Conservation (phyloP, 2,329 filamentous ascomycete species). For the Talaromyces sp. region DNA sequence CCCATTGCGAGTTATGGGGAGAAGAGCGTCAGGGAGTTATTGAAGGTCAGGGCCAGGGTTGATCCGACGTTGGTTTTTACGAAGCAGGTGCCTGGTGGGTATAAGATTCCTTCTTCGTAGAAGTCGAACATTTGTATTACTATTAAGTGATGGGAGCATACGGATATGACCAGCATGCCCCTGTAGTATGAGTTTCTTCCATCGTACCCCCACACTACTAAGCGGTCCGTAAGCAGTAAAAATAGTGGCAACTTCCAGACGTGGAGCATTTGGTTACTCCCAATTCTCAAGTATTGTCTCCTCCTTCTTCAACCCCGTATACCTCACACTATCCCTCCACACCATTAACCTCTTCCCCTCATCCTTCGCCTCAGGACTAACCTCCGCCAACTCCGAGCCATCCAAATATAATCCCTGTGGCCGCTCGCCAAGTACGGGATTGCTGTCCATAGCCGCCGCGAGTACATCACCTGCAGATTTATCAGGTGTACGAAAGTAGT, state of each 20-base stretch:
- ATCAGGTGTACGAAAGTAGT: not conserved
- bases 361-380: constrained; percentile 20
- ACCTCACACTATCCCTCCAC: constrained; percentile 21
- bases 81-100: constrained; percentile 12
- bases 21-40: not conserved
- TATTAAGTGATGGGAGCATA: not conserved
- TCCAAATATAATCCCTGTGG: constrained; percentile 19
- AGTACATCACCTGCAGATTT: constrained; percentile 15
- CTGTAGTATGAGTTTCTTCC: not conserved
- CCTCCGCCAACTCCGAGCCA: constrained; percentile 5
- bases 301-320: constrained; percentile 17
- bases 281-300: constrained; percentile 18
- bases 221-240: not conserved
- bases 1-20: constrained; percentile 10
- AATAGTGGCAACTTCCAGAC: not conserved
- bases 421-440: constrained; percentile 12
- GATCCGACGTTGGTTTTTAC: constrained; percentile 13
- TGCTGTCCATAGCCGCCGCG: constrained; percentile 14
- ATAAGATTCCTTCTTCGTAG: constrained; percentile 15
- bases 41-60: constrained; percentile 1
- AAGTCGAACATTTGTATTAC: too few relatives aligned
- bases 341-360: constrained; percentile 19
- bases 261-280: not conserved
- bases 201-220: too few relatives aligned
- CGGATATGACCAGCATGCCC: not conserved